Base-by-base conservation (phyloP, 441 rosid species). In the Corymbia calophylla region DNA sequence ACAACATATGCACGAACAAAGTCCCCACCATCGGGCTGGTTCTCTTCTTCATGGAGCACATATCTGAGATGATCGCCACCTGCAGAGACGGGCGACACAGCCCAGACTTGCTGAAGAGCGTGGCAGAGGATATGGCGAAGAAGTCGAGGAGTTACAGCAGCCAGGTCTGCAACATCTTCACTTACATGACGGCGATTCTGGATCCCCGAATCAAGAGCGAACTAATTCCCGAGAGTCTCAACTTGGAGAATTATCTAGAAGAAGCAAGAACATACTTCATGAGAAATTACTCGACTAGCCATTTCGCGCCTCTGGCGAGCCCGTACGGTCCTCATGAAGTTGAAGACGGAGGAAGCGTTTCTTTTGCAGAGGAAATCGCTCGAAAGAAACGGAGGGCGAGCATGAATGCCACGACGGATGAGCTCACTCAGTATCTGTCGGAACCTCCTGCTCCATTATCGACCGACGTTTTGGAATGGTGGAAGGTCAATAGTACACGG, bases 11-110 rank as follows among this genome's bases (percentile, higher is more conserved):
- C 92, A 93, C 94, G 44, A 95, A 92, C 93, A 95, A 93, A 91
- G 94, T 96, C 58, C 96, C 95, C 70, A 96, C 99, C 0, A 91
- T 97, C 39, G 99, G 99, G 90, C 91, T 97, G 92, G 95, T 96
- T 92, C 96, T 97, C 80, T 96, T 97, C 94, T 97, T 96, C 93
- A 97, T 97, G 99, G 99, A 97, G 91, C 97, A 97, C 92, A 95
- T 97, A 85, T 95, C 97, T 21, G 98, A 97, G 94, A 97, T 91
- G 94, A 97, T 96, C 73, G 86, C 93, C 16, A 27, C 92, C 31
- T 94, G 96, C 93, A 95, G 95, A 91, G 97, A 97, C 60, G 93
- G 97, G 21, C 98, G 95, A 87, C 97, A 92, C 90, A 93, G 88
- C 88, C 96, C 97, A 3, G 98, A 97, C 55, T 97, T 98, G 99